Evolutionary conservation across 768 basidiomycete species (phyloP).

Genomic region (Suillus paluster): DNA sequence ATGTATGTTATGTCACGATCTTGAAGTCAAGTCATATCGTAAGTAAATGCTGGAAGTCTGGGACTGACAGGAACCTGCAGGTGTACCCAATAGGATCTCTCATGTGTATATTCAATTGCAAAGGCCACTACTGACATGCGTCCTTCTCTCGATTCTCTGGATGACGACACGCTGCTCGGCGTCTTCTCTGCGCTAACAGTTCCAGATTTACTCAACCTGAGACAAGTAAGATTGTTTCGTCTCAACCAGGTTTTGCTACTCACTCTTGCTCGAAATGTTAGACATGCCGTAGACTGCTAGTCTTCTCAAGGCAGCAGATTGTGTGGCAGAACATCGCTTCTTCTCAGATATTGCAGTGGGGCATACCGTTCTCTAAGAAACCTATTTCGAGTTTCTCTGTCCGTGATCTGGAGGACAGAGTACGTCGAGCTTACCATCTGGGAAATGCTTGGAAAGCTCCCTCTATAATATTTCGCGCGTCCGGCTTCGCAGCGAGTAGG

Average conservation of each 20-base stretch:
- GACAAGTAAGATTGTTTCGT: conserved; percentile 41
- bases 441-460: conserved; percentile 53
- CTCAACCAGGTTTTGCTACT: neutral
- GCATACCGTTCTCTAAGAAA: conserved; percentile 54
- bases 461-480: conserved; percentile 17
- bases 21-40: neutral
- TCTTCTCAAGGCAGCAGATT: conserved; percentile 50
- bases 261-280: conserved; percentile 22
- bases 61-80: neutral
- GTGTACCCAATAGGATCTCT: neutral
- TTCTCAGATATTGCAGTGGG: conserved; percentile 45
- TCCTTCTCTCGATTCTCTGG: conserved; percentile 26
- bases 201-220: conserved; percentile 45
- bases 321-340: conserved; percentile 61
- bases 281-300: conserved; percentile 54
- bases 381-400: conserved; percentile 41
- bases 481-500: conserved; percentile 30
- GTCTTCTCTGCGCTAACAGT: conserved; percentile 42
- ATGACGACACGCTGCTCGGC: conserved; percentile 44
- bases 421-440: conserved; percentile 49
- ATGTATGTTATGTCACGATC: neutral
- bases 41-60: neutral
- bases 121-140: conserved; percentile 13
- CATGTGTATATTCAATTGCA: neutral
- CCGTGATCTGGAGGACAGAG: conserved; percentile 49